A percentile compares a stretch with the other conserved stretches of the same genome.
phyloP scores from a whole-genome alignment of 176 grass and related monocot genomes.

The Hordeum marinum region DNA sequence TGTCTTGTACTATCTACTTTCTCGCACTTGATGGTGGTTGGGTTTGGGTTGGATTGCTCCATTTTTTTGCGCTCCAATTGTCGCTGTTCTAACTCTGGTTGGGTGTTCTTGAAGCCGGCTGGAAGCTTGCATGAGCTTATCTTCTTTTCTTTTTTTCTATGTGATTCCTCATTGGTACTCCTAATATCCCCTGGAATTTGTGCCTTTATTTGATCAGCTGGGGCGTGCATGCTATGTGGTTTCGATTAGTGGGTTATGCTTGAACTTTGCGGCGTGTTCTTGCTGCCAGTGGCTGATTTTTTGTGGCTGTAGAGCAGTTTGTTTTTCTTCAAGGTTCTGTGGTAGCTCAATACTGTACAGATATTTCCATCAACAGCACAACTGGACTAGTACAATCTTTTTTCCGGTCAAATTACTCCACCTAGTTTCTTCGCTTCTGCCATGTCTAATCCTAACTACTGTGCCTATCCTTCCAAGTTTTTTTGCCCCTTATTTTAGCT shows the following conservation, averaged over 20 bases:
- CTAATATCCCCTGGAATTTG: background rate
- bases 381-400: background rate
- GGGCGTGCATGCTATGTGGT: background rate
- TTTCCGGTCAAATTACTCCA: background rate
- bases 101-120: background rate
- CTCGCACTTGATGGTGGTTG: background rate
- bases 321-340: background rate
- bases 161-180: background rate
- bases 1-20: background rate
- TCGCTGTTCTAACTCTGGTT: background rate
- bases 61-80: background rate
- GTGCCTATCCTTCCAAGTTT: background rate
- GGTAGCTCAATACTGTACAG: background rate
- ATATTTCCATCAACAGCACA: slow-evolving; percentile 21
- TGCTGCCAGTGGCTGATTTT: background rate
- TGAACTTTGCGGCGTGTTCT: background rate
- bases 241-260: background rate
- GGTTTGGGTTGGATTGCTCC: background rate
- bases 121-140: background rate
- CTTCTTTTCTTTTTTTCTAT: background rate
- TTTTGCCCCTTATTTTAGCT: too few species aligned
- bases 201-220: background rate
- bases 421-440: background rate
- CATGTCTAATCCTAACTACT: slow-evolving; percentile 4
- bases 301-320: background rate